Percentiles rank a stretch among this genome's conserved stretches.
Evolutionary conservation across 2,329 filamentous ascomycete species (phyloP).

Genomic region (Neospermospora avenae): DNA sequence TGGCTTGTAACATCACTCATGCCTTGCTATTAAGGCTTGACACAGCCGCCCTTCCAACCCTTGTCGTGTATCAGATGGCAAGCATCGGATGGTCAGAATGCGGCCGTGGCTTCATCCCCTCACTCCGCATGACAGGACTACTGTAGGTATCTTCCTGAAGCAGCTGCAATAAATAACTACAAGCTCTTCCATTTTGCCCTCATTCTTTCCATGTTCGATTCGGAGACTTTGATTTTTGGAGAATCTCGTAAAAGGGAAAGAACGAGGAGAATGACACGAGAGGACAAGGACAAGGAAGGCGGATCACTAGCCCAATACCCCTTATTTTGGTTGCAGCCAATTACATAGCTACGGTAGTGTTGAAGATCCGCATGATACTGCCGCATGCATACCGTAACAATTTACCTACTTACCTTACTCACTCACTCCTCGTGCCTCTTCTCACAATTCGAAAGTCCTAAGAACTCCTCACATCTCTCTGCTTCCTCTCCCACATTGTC

Average conservation of each 20-base stretch:
- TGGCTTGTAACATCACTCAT: too few species aligned
- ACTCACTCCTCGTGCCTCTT: background rate
- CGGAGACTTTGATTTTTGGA: too few species aligned
- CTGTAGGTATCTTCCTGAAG: too few species aligned
- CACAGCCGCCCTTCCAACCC: too few species aligned
- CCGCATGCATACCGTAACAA: background rate
- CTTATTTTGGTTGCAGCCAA: conserved; percentile 6
- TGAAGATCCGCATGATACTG: conserved; percentile 12
- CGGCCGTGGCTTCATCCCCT: too few species aligned
- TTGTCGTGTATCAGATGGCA: too few species aligned
- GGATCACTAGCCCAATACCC: conserved; percentile 14
- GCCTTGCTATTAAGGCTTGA: too few species aligned
- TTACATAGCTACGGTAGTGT: conserved; percentile 19
- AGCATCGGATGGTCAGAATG: too few species aligned
- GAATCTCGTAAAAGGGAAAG: conserved; percentile 1
- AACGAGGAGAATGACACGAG: conserved; percentile 8
- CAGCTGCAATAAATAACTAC: background rate
- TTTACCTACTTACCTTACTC: background rate
- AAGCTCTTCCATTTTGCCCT: background rate
- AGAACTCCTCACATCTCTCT: background rate
- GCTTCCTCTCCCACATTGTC: background rate
- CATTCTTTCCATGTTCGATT: background rate
- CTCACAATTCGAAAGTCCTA: background rate
- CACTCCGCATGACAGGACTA: too few species aligned
- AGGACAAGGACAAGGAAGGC: background rate